Base-by-base conservation (phyloP, 768 basidiomycete genomes). In the Leucocoprinus birnbaumii region DNA sequence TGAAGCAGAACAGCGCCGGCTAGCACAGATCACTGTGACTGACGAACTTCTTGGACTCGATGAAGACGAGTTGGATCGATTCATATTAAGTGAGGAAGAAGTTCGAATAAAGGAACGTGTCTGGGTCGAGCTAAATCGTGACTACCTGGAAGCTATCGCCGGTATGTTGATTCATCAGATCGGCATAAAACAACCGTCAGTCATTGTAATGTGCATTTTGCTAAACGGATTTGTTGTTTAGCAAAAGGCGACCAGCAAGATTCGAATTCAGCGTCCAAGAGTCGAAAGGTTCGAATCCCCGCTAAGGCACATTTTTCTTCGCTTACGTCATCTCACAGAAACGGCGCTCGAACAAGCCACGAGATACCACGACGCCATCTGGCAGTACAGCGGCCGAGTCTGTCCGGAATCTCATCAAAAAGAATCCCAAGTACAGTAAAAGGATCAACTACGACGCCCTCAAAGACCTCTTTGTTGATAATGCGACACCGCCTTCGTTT, bases 361-460 rank as follows among this genome's bases (percentile, higher is more conserved):
- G 89, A 27, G 92, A 95, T 58, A 81, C 87, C 10, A 78, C 85
- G 0, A 89, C 83, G 6, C 83, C 84, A 0, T 78, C 81, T 47
- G 89, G 87, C 5, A 77, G 72, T 14, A 89, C 87, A 3, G 82
- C 88, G 0, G 89, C 87, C 18, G 91, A 92, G 62, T 84, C 88
- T 0, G 88, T 91, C 21, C 80, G 80, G 35, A 85, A 84, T 56
- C 77, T 95, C 34, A 76, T 94, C 62, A 87, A 89, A 74, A 91
- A 92, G 72, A 93, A 89, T 59, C 80, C 85, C 21, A 89, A 85
- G 64, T 94, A 94, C 70, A 93, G 90, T 71, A 91, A 91, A 65
- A 84, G 92, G 49, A 95, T 96, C 71, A 97, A 97, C 67, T 97
- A 96, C 66, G 88, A 91, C 61, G 92, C 91, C 0, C 81, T 95